phyloP scores from a whole-genome alignment of 768 basidiomycete species.

The Leccinum arenicola region DNA sequence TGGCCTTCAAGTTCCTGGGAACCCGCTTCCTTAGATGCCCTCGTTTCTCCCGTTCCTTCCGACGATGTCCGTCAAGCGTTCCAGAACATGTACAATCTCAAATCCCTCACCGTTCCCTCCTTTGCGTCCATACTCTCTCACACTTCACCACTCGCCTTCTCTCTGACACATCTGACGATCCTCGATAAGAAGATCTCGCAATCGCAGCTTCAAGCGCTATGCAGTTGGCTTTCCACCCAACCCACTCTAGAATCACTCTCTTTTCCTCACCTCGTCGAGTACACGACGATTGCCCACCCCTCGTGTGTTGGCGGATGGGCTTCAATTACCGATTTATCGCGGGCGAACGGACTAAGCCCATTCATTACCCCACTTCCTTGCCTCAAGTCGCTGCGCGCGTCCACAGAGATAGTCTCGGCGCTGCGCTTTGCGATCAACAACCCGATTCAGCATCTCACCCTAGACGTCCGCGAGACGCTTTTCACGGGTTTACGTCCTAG shows the following conservation, averaged over 20 bases:
- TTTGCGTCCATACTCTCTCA: conserved; percentile 23
- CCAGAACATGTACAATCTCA: conserved; percentile 31
- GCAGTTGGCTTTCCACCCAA: conserved; percentile 25
- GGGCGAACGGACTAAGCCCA: neutral
- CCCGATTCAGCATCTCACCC: conserved; percentile 20
- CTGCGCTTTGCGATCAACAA: conserved; percentile 18
- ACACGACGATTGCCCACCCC: neutral
- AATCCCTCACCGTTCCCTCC: conserved; percentile 24
- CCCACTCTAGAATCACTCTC: conserved; percentile 26
- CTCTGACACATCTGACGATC: conserved; percentile 26
- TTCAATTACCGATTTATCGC: neutral
- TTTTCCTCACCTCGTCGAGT: conserved; percentile 26
- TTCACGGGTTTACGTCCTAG: conserved; percentile 30
- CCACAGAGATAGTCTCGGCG: conserved; percentile 22
- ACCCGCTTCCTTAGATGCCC: conserved; percentile 4
- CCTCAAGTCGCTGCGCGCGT: conserved; percentile 27
- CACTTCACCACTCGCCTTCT: conserved; percentile 19
- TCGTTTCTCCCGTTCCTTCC: conserved; percentile 9
- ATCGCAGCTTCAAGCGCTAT: conserved; percentile 20
- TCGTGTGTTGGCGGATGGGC: conserved; percentile 13
- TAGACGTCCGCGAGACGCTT: conserved; percentile 28
- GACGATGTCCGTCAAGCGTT: conserved; percentile 23
- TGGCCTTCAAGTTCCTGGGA: conserved; percentile 18
- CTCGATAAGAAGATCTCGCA: conserved; percentile 25
- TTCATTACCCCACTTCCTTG: conserved; percentile 17